These are phyloP conservation scores for Saccharomycodes ludwigii DNA, from an alignment of 805 yeast species.

Conservation along the genomic window DNA sequence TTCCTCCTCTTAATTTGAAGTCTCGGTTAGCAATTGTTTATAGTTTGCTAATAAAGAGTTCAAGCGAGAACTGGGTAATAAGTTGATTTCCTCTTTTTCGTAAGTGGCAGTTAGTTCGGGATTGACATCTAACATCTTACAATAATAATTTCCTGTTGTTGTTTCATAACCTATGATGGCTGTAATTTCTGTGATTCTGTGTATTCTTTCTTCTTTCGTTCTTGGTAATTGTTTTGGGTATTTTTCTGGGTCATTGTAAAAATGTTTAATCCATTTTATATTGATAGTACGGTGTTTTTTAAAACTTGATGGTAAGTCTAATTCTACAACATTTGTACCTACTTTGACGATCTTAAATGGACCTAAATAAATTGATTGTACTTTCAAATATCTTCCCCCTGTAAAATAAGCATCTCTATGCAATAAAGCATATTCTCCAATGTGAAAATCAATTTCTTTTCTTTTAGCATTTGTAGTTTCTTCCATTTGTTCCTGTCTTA, in stretches of 20 bases:
- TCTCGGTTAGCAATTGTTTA: too few relatives aligned
- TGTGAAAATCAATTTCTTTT: constrained; percentile 1
- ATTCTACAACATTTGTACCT: not conserved
- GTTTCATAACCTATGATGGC: constrained; percentile 1
- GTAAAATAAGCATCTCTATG: constrained; percentile 6
- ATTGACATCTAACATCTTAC: constrained; percentile 3
- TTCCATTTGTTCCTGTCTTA: constrained; percentile 2
- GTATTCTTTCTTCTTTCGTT: not conserved
- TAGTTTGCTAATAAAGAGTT: too few relatives aligned
- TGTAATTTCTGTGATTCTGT: not conserved
- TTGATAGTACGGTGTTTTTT: constrained; percentile 6
- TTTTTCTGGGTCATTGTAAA: not conserved
- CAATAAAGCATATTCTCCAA: constrained; percentile 4
- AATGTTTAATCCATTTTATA: not conserved
- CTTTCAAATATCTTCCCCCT: constrained; percentile 2
- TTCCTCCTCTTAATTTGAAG: too few relatives aligned
- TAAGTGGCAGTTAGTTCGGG: not conserved
- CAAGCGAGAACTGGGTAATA: too few relatives aligned
- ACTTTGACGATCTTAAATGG: constrained; percentile 5
- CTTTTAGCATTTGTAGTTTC: not conserved
- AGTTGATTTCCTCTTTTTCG: not conserved
- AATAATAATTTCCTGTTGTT: too few relatives aligned
- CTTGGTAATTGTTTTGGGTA: constrained; percentile 2
- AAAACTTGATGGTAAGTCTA: constrained; percentile 3
- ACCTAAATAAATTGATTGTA: constrained; percentile 6